These are phyloP conservation scores for Dichomitus squalens DNA, from an alignment of 1,284 basidiomycete species.

Conservation along the genomic window DNA sequence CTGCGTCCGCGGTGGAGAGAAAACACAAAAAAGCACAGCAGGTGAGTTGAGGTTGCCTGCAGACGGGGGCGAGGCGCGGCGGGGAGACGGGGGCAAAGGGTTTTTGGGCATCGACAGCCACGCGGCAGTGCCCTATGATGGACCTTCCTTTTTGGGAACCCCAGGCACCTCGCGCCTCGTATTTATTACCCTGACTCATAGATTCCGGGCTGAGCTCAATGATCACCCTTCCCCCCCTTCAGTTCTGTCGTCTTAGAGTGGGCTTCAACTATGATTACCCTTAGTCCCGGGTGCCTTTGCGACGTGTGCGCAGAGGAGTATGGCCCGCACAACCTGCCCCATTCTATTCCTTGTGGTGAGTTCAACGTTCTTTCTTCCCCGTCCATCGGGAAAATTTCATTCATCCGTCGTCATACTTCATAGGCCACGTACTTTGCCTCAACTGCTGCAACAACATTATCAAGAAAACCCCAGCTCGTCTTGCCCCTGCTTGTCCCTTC, in stretches of 20 bases:
- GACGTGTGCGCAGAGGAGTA: slow-evolving; percentile 86
- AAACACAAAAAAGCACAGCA: slow-evolving; percentile 18
- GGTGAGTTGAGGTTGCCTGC: slow-evolving; percentile 13
- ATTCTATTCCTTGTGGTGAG: slow-evolving; percentile 78
- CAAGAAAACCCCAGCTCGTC: slow-evolving; percentile 72
- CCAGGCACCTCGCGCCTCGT: slow-evolving; percentile 26
- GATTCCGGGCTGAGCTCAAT: slow-evolving; percentile 32
- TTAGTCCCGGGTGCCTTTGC: slow-evolving; percentile 77
- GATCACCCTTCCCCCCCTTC: slow-evolving; percentile 32
- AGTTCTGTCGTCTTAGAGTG: slow-evolving; percentile 30
- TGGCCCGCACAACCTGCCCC: slow-evolving; percentile 68
- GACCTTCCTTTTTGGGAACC: slow-evolving; percentile 20
- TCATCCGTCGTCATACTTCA: slow-evolving; percentile 24
- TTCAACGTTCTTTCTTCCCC: slow-evolving; percentile 19
- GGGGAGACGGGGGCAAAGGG: slow-evolving; percentile 20
- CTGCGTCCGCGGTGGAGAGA: slow-evolving; percentile 23
- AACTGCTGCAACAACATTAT: slow-evolving; percentile 75
- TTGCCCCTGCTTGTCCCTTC: slow-evolving; percentile 74
- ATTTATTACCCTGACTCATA: slow-evolving; percentile 34
- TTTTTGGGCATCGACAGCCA: slow-evolving; percentile 18
- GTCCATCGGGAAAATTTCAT: slow-evolving; percentile 26
- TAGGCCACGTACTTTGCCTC: slow-evolving; percentile 77
- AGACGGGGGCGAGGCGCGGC: neutral
- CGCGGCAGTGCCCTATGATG: slow-evolving; percentile 20
- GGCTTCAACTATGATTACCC: slow-evolving; percentile 64